Base-by-base conservation (phyloP, 140 eudicot species). In the Cichorium intybus region DNA sequence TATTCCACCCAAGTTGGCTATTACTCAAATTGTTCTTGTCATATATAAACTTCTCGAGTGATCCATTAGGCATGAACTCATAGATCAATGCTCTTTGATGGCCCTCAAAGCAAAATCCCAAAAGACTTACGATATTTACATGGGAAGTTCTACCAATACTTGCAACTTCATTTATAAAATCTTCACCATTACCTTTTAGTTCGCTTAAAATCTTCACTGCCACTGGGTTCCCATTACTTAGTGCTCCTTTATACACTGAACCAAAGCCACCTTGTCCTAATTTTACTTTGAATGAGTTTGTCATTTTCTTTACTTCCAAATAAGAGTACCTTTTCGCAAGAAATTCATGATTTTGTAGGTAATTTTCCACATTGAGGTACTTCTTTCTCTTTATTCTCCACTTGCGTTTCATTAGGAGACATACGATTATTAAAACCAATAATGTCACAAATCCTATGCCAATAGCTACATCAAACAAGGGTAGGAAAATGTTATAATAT, bases 31-130 rank as follows among this genome's bases (percentile, higher is more conserved):
- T 35, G 12, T 3, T 45, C 7, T 17, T 2, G 10, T 2, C 34
- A 27, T 63, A 45, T 63, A 62, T 76, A 62, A 69, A 70, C 53
- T 28, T 71, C 10, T 75, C 85, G 6, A 80, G 81, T 21, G 78
- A 80, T 24, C 81, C 85, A 54, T 80, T 80, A 6, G 78, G 70
- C 79, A 76, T 71, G 73, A 67, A 76, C 7, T 75, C 81, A 27
- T 75, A 80, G 1, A 80, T 37, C 54, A 75, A 76, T n/a, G 78
- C 81, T 60, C 73, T 59, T 66, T 58, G 74, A n/a, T 34, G 28
- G 4, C 75, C 77, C 55, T 80, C 81, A 43, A 74, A 74, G 57
- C 84, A 68, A 29, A 67, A 67, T 45, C 73, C 73, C 51, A 77
- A 55, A 24, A 77, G 73, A 70, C 21, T n/a, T n/a, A n/a, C n/a